These are phyloP conservation scores for Euryodendron excelsum DNA, from an alignment of 148 eudicot genomes.

Conservation along the genomic window DNA sequence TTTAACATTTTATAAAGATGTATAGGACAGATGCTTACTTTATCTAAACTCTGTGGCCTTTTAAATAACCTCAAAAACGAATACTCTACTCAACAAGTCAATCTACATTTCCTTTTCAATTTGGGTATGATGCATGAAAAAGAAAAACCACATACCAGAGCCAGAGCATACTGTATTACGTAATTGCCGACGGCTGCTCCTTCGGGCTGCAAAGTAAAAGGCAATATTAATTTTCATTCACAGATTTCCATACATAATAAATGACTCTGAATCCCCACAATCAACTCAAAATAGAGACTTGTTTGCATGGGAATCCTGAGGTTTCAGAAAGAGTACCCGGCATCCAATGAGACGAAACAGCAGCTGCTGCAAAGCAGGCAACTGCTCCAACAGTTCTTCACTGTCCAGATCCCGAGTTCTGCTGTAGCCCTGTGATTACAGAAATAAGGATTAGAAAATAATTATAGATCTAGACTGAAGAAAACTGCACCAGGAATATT, in stretches of 20 bases:
- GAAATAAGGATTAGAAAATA: slow-evolving; percentile 11
- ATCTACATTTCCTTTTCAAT: neutral
- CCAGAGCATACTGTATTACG: slow-evolving; percentile 97
- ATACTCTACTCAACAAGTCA: too few relatives aligned
- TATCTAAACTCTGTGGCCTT: neutral
- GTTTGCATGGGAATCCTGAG: neutral
- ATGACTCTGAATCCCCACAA: neutral
- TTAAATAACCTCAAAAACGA: neutral
- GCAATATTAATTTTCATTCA: slow-evolving; percentile 6
- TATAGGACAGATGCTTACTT: neutral
- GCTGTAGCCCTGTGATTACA: slow-evolving; percentile 65
- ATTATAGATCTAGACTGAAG: neutral
- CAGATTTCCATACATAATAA: neutral
- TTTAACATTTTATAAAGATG: neutral
- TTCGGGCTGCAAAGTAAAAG: slow-evolving; percentile 67
- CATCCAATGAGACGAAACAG: slow-evolving; percentile 89
- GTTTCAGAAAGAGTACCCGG: slow-evolving; percentile 51
- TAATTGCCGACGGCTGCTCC: slow-evolving; percentile 92
- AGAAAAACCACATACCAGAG: slow-evolving; percentile 60
- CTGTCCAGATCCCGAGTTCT: slow-evolving; percentile 84
- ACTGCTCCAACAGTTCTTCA: slow-evolving; percentile 81
- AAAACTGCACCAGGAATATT: neutral
- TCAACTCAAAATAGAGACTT: neutral
- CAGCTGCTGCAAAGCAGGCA: slow-evolving; percentile 92
- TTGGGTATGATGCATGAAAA: neutral